Evolutionary conservation across 768 basidiomycete genomes (phyloP).

Genomic region (Amylocystis lapponica): DNA sequence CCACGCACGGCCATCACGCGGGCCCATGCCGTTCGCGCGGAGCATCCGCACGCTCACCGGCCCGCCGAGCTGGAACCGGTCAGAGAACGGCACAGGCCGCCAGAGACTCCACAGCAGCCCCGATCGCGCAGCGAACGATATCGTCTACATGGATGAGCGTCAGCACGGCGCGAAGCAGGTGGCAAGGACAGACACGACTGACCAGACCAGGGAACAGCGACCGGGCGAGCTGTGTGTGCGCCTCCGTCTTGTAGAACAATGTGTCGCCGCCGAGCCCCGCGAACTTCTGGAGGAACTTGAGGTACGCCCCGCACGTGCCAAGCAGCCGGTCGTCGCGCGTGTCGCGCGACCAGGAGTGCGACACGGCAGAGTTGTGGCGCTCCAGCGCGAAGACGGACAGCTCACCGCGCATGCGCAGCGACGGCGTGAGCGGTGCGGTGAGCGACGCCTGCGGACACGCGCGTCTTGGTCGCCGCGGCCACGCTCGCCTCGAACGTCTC

Average conservation of each 20-base stretch:
- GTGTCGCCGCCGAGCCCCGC: constrained; percentile 84
- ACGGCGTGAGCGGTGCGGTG: constrained; percentile 45
- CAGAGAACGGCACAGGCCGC: constrained; percentile 56
- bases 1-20: constrained; percentile 60
- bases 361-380: constrained; percentile 75
- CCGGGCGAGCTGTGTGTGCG: constrained; percentile 59
- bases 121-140: constrained; percentile 67
- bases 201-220: constrained; percentile 54
- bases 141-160: constrained; percentile 48
- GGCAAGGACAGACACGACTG: constrained; percentile 29
- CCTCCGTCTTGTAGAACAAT: constrained; percentile 67
- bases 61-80: constrained; percentile 92
- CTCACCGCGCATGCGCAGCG: constrained; percentile 57
- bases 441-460: constrained; percentile 66
- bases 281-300: constrained; percentile 60
- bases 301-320: constrained; percentile 56
- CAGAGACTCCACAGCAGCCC: constrained; percentile 68
- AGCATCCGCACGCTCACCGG: constrained; percentile 82
- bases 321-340: constrained; percentile 67
- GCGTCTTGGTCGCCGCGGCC: constrained; percentile 83
- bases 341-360: constrained; percentile 71
- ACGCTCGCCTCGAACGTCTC: constrained; percentile 82
- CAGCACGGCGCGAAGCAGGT: too few relatives aligned
- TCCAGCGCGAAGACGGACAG: constrained; percentile 69
- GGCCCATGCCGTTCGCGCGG: constrained; percentile 69